phyloP scores from a whole-genome alignment of 2,329 filamentous ascomycete species.

The Epichloe baconii region DNA sequence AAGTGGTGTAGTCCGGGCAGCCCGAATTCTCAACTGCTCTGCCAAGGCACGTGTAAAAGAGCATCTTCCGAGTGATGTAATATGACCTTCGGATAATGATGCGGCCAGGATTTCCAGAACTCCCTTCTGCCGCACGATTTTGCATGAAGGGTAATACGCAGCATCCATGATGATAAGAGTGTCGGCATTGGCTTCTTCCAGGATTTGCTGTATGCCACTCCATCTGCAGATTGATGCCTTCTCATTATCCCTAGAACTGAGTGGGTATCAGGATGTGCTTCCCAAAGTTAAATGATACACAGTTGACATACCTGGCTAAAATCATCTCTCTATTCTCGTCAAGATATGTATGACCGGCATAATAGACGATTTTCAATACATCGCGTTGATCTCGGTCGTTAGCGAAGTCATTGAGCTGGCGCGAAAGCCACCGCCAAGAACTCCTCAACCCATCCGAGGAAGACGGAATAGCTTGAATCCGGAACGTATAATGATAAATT shows the following conservation, averaged over 20 bases:
- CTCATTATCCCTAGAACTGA: constrained; percentile 33
- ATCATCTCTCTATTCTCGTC: constrained; percentile 44
- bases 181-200: constrained; percentile 43
- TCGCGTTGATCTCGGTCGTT: constrained; percentile 41
- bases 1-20: constrained; percentile 30
- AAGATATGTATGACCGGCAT: constrained; percentile 40
- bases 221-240: constrained; percentile 37
- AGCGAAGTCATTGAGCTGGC: constrained; percentile 38
- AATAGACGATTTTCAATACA: constrained; percentile 45
- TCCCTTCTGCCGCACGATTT: constrained; percentile 37
- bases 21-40: constrained; percentile 35
- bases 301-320: constrained; percentile 35
- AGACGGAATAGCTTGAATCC: constrained; percentile 36
- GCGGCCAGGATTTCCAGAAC: constrained; percentile 45
- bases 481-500: constrained; percentile 37
- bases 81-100: constrained; percentile 39
- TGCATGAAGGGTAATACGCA: constrained; percentile 41
- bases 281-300: neutral
- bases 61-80: constrained; percentile 32
- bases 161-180: constrained; percentile 46
- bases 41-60: constrained; percentile 38
- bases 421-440: constrained; percentile 40
- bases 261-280: neutral
- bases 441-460: constrained; percentile 32
- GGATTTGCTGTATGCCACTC: constrained; percentile 41